phyloP scores from a whole-genome alignment of 2,329 filamentous ascomycete genomes.

The Ceratocystis harringtonii region DNA sequence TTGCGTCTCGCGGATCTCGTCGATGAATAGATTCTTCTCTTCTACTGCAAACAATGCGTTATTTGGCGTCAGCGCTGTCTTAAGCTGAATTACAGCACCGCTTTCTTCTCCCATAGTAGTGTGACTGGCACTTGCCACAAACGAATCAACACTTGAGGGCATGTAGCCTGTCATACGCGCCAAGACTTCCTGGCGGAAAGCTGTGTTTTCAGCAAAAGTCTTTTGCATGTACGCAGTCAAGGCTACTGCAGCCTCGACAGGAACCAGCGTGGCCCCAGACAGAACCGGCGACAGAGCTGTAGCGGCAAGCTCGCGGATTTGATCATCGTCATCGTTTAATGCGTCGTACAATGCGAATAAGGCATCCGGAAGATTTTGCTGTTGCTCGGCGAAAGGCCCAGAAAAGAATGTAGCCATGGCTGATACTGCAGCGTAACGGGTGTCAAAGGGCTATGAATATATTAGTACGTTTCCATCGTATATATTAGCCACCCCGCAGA shows the following conservation, averaged over 20 bases:
- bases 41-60: conserved; percentile 70
- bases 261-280: conserved; percentile 28
- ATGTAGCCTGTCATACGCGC: conserved; percentile 27
- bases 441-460: conserved; percentile 42
- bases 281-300: conserved; percentile 34
- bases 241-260: conserved; percentile 32
- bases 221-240: conserved; percentile 31
- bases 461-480: neutral
- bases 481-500: neutral
- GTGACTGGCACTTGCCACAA: conserved; percentile 20
- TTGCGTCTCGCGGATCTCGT: conserved; percentile 58
- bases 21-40: conserved; percentile 87
- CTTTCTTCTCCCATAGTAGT: conserved; percentile 28
- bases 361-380: conserved; percentile 34
- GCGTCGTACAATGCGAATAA: conserved; percentile 58
- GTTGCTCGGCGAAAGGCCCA: conserved; percentile 13
- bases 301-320: conserved; percentile 56
- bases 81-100: conserved; percentile 34
- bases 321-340: conserved; percentile 82
- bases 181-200: conserved; percentile 30
- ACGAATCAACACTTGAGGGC: conserved; percentile 1
- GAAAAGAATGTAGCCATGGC: conserved; percentile 40
- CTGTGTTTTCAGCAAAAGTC: conserved; percentile 24
- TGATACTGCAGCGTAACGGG: conserved; percentile 42
- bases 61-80: conserved; percentile 37